A percentile compares a stretch with the other conserved stretches of the same genome.
Conservation (phyloP, 805 yeast species). For the Cyberlindnera amylophila region DNA sequence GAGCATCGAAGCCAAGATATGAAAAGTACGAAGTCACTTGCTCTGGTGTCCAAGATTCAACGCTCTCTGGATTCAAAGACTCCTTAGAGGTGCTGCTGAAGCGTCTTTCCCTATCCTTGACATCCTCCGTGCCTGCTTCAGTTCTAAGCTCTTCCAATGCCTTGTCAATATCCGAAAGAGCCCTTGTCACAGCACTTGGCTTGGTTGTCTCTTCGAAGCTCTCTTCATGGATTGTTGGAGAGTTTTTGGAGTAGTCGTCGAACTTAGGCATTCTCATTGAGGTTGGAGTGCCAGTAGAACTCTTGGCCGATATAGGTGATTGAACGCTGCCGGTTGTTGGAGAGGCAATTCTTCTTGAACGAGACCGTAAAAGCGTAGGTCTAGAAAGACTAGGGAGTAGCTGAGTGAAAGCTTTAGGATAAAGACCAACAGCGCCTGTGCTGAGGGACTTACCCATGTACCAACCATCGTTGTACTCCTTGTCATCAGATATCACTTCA, state of each 20-base stretch:
- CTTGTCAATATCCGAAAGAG: conserved; percentile 68
- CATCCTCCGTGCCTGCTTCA: conserved; percentile 22
- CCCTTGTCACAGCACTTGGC: conserved; percentile 39
- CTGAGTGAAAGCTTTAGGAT: conserved; percentile 87
- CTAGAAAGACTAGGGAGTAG: conserved; percentile 34
- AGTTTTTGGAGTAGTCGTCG: conserved; percentile 9
- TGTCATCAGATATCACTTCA: conserved; percentile 88
- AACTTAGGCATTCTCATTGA: conserved; percentile 12
- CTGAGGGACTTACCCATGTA: conserved; percentile 79
- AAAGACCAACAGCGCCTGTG: conserved; percentile 76
- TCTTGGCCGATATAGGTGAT: conserved; percentile 18
- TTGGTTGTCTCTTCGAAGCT: background rate
- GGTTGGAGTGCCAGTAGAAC: conserved; percentile 13
- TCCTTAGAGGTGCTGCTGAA: conserved; percentile 22
- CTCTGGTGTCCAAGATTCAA: conserved; percentile 72
- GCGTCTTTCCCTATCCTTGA: conserved; percentile 5
- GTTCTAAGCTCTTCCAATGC: conserved; percentile 61
- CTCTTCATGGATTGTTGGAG: conserved; percentile 6
- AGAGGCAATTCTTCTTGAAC: conserved; percentile 50
- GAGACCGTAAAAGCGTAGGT: conserved; percentile 49
- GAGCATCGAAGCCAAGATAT: conserved; percentile 65
- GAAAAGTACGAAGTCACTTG: conserved; percentile 81
- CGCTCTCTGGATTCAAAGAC: conserved; percentile 46
- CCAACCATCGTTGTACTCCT: conserved; percentile 96
- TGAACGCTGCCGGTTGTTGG: conserved; percentile 21